Evolutionary conservation across 2,329 filamentous ascomycete species (phyloP), one percentile per base, ranked within the genome.

Genomic region (Talaromyces sp.): DNA sequence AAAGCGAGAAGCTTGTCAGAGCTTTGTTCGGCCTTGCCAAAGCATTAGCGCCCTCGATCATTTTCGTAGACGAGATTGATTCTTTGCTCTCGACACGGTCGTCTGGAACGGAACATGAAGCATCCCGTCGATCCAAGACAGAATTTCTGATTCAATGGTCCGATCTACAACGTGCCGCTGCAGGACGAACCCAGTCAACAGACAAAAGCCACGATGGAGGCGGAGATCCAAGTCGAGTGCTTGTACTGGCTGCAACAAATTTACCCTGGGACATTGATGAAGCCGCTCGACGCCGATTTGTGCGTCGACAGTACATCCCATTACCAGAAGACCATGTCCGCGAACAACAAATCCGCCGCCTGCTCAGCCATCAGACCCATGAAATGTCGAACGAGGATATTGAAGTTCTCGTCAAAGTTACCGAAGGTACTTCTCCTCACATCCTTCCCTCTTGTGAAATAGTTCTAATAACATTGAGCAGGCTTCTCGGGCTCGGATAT

Each of bases 111-210:
- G 95, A 98, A 73, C 91, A 98, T 71, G 95, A 99, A 78, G 92
- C 95, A 0, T 96, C 93, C 0, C 85, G 94, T 65, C 87, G 95
- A 63, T 96, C 97, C 74, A 99, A 99, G 79, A 99, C 95, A 0
- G 95, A 99, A 74, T 99, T 99, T 71, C 81, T 99, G 35, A 97
- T 99, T 33, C 93, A 97, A 73, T 99, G 95, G 95, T 95, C 91
- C 65, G 93, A 97, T 74, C 80, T 99, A 2, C 93, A 96, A 73
- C 88, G 92, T 68, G 95, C 95, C 2, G 95, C 95, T 7, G 94
- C 93, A 3, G 94, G 94, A 0, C 85, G 91, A 43, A 92, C 96
- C 73, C 82, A 86, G 33, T 70, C 70, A 19, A 57, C 84, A 77
- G 14, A 84, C 87, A 90, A 86, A 69, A 90, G 85, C 19, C 22